Evolutionary conservation across 2,329 filamentous ascomycete species (phyloP).

Genomic region (Scytalidium lignicola): DNA sequence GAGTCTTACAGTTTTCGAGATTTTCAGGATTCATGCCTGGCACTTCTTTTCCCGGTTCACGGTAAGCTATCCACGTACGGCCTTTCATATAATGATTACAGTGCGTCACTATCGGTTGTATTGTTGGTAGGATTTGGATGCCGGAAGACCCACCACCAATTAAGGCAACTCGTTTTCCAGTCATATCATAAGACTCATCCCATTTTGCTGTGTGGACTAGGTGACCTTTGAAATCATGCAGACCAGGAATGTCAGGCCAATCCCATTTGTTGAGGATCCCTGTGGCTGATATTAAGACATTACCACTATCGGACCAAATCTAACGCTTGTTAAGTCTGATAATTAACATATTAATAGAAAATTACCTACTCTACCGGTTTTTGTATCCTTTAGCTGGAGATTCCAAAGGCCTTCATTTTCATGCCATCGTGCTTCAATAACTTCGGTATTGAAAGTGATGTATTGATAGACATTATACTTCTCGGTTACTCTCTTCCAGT

Average conservation of each 20-base stretch:
- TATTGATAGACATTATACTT: conserved; percentile 59
- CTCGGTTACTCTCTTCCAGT: conserved; percentile 55
- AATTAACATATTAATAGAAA: no score
- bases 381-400: conserved; percentile 20
- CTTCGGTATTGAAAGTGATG: conserved; percentile 37
- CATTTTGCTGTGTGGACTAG: conserved; percentile 56
- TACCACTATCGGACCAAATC: no score
- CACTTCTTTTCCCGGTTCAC: no score
- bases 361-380: conserved; percentile 30
- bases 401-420: conserved; percentile 24
- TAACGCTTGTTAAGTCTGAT: no score
- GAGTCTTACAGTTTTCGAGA: no score
- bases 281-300: no score
- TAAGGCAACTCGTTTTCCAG: conserved; percentile 42
- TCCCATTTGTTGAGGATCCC: conserved; percentile 63
- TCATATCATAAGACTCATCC: conserved; percentile 45
- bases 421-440: conserved; percentile 24
- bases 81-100: conserved; percentile 50
- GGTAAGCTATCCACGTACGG: conserved; percentile 51
- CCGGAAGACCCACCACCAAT: conserved; percentile 53
- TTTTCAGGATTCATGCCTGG: no score
- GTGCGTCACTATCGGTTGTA: conserved; percentile 40
- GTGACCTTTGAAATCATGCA: conserved; percentile 46
- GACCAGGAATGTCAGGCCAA: conserved; percentile 53
- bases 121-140: conserved; percentile 45